Evolutionary conservation across 768 basidiomycete species (phyloP).

Genomic region (Xerocomus brunneocitrinus): DNA sequence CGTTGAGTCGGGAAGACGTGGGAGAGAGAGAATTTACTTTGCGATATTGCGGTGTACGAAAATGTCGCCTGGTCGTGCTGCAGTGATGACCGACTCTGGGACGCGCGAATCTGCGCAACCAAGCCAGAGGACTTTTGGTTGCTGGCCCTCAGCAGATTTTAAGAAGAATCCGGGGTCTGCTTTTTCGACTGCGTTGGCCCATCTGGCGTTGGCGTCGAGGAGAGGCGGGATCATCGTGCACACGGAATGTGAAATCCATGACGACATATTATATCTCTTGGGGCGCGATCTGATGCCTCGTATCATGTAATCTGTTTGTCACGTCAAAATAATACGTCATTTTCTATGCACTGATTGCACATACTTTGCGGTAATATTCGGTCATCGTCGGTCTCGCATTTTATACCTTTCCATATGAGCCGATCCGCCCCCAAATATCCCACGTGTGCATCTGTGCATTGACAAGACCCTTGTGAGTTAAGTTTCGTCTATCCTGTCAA

Average conservation of each 20-base stretch:
- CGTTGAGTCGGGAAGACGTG: not conserved
- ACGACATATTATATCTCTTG: not conserved
- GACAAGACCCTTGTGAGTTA: too few species aligned
- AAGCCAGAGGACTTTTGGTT: slow-evolving; percentile 75
- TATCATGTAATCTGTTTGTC: not conserved
- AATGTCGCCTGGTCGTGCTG: slow-evolving; percentile 74
- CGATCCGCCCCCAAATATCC: too few species aligned
- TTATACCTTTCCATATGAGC: not conserved
- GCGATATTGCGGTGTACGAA: slow-evolving; percentile 90
- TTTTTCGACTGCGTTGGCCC: slow-evolving; percentile 57
- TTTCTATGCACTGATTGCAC: not conserved
- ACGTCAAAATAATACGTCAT: not conserved
- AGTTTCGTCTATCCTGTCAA: too few species aligned
- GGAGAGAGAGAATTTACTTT: slow-evolving; percentile 47
- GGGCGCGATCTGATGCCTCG: not conserved
- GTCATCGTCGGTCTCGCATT: not conserved
- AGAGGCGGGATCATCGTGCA: slow-evolving; percentile 17
- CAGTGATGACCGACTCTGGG: slow-evolving; percentile 74
- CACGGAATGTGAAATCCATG: not conserved
- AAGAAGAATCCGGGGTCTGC: slow-evolving; percentile 63
- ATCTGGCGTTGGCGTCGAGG: slow-evolving; percentile 55
- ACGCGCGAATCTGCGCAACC: slow-evolving; percentile 87
- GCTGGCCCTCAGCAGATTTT: slow-evolving; percentile 57
- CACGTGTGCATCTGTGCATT: too few species aligned
- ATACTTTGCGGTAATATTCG: not conserved